Evolutionary conservation across 2,329 filamentous ascomycete genomes (phyloP).

Genomic region (Aspergillus sp.): DNA sequence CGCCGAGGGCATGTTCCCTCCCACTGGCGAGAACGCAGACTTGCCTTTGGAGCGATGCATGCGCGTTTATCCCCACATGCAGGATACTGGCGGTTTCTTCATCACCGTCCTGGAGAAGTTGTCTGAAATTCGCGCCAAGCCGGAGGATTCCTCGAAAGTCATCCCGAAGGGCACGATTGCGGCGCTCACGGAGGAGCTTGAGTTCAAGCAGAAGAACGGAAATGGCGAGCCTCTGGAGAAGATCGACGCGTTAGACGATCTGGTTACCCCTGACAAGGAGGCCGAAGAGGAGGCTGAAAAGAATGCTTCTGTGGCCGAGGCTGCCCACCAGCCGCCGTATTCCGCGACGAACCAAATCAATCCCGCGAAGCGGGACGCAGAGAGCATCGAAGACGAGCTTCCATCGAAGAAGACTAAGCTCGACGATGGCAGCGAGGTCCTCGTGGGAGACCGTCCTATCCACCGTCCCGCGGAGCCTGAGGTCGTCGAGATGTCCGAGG

Average conservation of each 20-base stretch:
- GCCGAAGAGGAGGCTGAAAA: slow-evolving; percentile 31
- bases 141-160: slow-evolving; percentile 54
- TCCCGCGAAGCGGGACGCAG: slow-evolving; percentile 33
- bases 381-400: slow-evolving; percentile 35
- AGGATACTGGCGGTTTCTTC: slow-evolving; percentile 97
- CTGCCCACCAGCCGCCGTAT: slow-evolving; percentile 33
- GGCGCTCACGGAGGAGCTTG: slow-evolving; percentile 35
- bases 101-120: slow-evolving; percentile 93
- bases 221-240: slow-evolving; percentile 33
- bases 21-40: slow-evolving; percentile 53
- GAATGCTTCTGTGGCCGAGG: slow-evolving; percentile 35
- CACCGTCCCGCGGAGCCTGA: slow-evolving; percentile 31
- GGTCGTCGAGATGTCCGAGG: slow-evolving; percentile 22
- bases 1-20: slow-evolving; percentile 80
- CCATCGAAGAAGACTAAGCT: slow-evolving; percentile 47
- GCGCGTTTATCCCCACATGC: slow-evolving; percentile 89
- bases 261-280: slow-evolving; percentile 31
- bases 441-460: slow-evolving; percentile 37
- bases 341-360: slow-evolving; percentile 26
- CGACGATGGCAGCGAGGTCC: slow-evolving; percentile 36
- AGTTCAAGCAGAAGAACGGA: slow-evolving; percentile 30
- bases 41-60: slow-evolving; percentile 88
- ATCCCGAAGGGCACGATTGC: slow-evolving; percentile 40
- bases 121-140: slow-evolving; percentile 75
- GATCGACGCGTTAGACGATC: slow-evolving; percentile 40